These are phyloP conservation scores for Pythium apleroticum DNA, from an alignment of 352 stramenopile genomes.

Conservation along the genomic window DNA sequence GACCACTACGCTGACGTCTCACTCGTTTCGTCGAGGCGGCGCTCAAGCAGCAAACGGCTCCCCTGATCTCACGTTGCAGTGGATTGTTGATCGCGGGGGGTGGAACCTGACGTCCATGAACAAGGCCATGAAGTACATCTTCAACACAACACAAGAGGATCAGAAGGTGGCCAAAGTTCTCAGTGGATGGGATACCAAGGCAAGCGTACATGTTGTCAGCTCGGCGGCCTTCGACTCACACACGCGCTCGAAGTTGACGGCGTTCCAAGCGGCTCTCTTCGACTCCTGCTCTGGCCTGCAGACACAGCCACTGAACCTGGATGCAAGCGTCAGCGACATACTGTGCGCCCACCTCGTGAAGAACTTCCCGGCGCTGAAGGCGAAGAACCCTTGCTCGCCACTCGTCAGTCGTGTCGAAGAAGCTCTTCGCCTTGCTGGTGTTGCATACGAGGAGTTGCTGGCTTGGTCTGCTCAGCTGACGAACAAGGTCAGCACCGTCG, in stretches of 20 bases:
- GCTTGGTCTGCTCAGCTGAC: not conserved
- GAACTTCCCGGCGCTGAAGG: not conserved
- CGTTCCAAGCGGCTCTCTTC: constrained; percentile 1
- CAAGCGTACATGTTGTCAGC: not conserved
- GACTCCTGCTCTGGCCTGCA: constrained; percentile 1
- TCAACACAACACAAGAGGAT: constrained; percentile 34
- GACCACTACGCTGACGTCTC: constrained; percentile 16
- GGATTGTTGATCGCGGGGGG: constrained; percentile 31
- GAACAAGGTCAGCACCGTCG: not conserved
- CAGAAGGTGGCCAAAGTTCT: constrained; percentile 28
- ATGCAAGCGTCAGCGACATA: constrained; percentile 4
- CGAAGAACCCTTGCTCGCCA: not conserved
- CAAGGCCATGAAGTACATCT: constrained; percentile 34
- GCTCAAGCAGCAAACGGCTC: constrained; percentile 27
- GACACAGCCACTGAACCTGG: too few relatives aligned
- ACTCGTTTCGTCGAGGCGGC: constrained; percentile 31
- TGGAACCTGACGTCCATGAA: constrained; percentile 30
- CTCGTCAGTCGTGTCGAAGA: not conserved
- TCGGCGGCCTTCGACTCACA: constrained; percentile 1
- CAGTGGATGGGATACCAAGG: constrained; percentile 23
- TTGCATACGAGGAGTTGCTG: not conserved
- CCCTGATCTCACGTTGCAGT: constrained; percentile 20
- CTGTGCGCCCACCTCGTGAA: constrained; percentile 7
- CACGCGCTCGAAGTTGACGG: not conserved
- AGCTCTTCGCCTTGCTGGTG: not conserved